Percentiles rank a stretch among this genome's conserved stretches.
These are phyloP conservation scores for Aspergillus egyptiacus DNA, from an alignment of 495 filamentous ascomycete species.

Conservation along the genomic window DNA sequence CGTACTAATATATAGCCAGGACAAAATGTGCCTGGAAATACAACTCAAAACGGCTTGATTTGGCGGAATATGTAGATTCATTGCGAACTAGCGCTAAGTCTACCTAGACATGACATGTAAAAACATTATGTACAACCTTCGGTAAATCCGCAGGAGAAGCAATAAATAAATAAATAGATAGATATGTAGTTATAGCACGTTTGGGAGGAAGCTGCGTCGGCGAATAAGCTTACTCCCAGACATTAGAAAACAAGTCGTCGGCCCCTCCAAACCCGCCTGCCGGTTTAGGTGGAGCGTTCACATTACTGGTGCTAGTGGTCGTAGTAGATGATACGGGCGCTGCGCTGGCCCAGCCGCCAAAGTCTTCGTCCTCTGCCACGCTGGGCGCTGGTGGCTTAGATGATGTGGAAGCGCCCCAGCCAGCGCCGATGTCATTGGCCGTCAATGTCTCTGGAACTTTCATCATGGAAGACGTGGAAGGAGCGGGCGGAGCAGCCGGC, in stretches of 20 bases:
- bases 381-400: conserved; percentile 48
- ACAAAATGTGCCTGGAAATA: no score
- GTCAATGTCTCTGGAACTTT: conserved; percentile 43
- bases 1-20: no score
- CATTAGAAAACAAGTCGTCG: conserved; percentile 91
- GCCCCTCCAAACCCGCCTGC: conserved; percentile 58
- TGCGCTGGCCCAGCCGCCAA: conserved; percentile 85
- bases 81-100: conserved; percentile 12
- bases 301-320: conserved; percentile 17
- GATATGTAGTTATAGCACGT: not conserved
- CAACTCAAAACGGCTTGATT: no score
- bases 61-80: not conserved
- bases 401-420: conserved; percentile 48
- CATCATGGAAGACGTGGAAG: conserved; percentile 37
- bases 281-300: conserved; percentile 39
- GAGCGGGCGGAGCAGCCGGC: conserved; percentile 12
- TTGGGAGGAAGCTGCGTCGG: conserved; percentile 7
- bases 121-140: conserved; percentile 5
- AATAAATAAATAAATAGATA: not conserved
- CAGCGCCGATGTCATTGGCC: conserved; percentile 43
- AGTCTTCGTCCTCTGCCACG: conserved; percentile 81
- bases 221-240: conserved; percentile 61
- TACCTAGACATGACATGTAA: conserved; percentile 7
- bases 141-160: not conserved
- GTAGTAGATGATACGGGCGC: conserved; percentile 43